A percentile compares a stretch with the other conserved stretches of the same genome.
phyloP scores from a whole-genome alignment of 768 basidiomycete species.

The Coprinopsis marcescibilis region DNA sequence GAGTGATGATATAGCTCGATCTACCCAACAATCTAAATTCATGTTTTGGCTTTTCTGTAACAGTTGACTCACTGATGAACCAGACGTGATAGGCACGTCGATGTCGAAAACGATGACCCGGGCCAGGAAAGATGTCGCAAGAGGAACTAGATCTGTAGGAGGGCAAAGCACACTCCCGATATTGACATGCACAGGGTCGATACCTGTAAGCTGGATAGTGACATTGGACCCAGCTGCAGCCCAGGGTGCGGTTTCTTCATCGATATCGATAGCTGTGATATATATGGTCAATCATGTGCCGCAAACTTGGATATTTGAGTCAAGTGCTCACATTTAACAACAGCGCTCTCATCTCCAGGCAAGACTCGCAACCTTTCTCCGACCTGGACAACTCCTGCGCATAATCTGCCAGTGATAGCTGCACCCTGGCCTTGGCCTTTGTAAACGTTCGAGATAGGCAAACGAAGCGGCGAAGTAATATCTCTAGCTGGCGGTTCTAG shows the following conservation, averaged over 20 bases:
- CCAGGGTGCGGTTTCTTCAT: constrained; percentile 75
- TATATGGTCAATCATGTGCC: neutral
- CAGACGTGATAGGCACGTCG: constrained; percentile 80
- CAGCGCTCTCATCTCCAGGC: constrained; percentile 86
- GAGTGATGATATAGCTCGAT: constrained; percentile 96
- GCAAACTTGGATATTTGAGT: neutral
- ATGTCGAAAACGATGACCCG: constrained; percentile 94
- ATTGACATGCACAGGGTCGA: constrained; percentile 81
- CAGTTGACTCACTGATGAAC: constrained; percentile 59
- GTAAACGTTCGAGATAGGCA: constrained; percentile 95
- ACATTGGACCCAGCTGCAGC: constrained; percentile 87
- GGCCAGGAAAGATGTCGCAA: constrained; percentile 74
- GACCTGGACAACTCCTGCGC: constrained; percentile 85
- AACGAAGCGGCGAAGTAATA: constrained; percentile 67
- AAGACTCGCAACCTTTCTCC: constrained; percentile 83
- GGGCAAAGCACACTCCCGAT: constrained; percentile 91
- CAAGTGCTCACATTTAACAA: constrained; percentile 58
- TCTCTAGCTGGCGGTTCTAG: constrained; percentile 79
- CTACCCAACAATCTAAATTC: constrained; percentile 28
- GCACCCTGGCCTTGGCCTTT: constrained; percentile 77
- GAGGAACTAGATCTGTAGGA: constrained; percentile 60
- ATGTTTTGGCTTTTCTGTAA: neutral
- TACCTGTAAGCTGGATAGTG: constrained; percentile 74
- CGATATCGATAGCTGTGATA: constrained; percentile 72
- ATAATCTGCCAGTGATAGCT: constrained; percentile 78